Percentiles rank a stretch among this genome's conserved stretches.
These are phyloP conservation scores for Trichoderma polysporum DNA, from an alignment of 2,329 filamentous ascomycete genomes.

Conservation along the genomic window DNA sequence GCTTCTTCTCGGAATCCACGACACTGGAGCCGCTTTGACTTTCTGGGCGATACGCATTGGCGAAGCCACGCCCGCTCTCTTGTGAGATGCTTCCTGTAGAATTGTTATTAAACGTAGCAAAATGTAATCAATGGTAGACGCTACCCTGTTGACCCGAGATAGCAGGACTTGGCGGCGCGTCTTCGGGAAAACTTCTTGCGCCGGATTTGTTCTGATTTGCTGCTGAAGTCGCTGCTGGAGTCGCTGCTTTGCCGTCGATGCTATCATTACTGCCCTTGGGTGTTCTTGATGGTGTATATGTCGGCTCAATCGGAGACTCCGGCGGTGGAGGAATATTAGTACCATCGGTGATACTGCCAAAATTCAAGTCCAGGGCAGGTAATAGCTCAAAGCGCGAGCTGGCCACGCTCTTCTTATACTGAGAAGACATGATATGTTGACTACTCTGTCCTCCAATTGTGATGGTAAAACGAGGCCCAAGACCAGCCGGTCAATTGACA, in stretches of 20 bases:
- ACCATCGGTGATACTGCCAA: conserved; percentile 59
- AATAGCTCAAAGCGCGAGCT: conserved; percentile 51
- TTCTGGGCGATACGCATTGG: conserved; percentile 44
- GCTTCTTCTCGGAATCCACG: conserved; percentile 54
- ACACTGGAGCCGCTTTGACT: conserved; percentile 52
- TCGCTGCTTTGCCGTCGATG: conserved; percentile 18
- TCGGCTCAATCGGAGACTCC: conserved; percentile 54
- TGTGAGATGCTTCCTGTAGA: conserved; percentile 51
- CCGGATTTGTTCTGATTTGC: conserved; percentile 46
- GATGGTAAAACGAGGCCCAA: conserved; percentile 3
- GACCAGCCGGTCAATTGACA: conserved; percentile 9
- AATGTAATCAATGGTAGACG: conserved; percentile 58
- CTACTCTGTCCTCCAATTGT: neutral
- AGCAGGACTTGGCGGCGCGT: conserved; percentile 53
- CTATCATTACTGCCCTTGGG: conserved; percentile 27
- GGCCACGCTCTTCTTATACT: conserved; percentile 31
- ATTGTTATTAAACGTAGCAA: conserved; percentile 53
- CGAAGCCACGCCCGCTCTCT: conserved; percentile 37
- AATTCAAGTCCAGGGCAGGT: conserved; percentile 58
- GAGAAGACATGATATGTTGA: conserved; percentile 33
- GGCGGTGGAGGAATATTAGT: conserved; percentile 60
- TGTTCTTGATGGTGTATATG: conserved; percentile 44
- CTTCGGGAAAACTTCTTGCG: conserved; percentile 51
- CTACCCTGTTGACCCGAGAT: conserved; percentile 54
- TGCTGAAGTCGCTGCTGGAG: conserved; percentile 26